Evolutionary conservation across 257 asterid species (phyloP).

Genomic region (Vinca minor): DNA sequence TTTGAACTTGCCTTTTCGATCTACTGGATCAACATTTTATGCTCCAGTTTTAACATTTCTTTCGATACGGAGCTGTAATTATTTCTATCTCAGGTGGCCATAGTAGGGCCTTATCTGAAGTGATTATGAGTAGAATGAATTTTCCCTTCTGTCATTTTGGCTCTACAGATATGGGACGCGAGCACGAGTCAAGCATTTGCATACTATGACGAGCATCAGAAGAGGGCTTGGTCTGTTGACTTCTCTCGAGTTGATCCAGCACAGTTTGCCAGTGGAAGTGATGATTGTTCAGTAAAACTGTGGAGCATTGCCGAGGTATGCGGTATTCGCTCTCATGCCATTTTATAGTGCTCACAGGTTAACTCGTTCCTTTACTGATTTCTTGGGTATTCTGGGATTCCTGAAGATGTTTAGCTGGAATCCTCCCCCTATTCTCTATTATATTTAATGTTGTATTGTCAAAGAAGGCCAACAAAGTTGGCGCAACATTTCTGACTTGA

Average conservation of each 20-base stretch:
- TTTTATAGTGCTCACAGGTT: background rate
- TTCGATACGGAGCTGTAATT: background rate
- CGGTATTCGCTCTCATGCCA: slow-evolving; percentile 1
- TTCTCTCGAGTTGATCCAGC: slow-evolving; percentile 47
- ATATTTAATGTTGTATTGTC: too few species aligned
- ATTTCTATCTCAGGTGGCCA: slow-evolving; percentile 4
- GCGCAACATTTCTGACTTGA: too few species aligned
- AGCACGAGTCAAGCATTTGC: slow-evolving; percentile 52
- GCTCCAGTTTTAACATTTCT: background rate
- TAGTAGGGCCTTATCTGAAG: background rate
- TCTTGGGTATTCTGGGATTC: background rate
- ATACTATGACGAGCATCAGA: slow-evolving; percentile 54
- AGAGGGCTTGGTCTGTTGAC: slow-evolving; percentile 68
- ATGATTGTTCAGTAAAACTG: slow-evolving; percentile 49
- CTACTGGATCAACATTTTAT: background rate
- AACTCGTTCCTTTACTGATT: background rate
- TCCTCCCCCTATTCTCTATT: background rate
- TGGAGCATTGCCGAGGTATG: slow-evolving; percentile 57
- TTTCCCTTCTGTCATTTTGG: slow-evolving; percentile 12
- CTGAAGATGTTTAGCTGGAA: background rate
- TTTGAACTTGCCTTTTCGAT: background rate
- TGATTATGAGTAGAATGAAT: slow-evolving; percentile 4
- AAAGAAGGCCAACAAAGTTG: too few species aligned
- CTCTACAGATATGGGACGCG: slow-evolving; percentile 78
- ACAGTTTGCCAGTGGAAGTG: slow-evolving; percentile 58